These are phyloP conservation scores for Pythium plurisporium DNA, from an alignment of 352 stramenopile species.

Conservation along the genomic window DNA sequence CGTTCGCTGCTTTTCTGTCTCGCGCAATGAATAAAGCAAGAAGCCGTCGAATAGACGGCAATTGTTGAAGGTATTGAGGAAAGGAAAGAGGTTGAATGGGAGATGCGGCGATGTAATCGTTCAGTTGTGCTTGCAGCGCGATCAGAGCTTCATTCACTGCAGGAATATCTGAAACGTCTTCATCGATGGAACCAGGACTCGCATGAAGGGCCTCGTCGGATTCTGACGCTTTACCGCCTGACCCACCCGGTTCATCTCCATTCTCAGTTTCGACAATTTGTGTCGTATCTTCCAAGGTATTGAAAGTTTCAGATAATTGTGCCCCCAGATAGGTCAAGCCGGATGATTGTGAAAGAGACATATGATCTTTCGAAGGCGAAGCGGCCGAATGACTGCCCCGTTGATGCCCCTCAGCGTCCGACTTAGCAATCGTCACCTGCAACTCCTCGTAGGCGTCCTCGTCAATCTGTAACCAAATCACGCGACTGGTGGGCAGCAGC, in stretches of 20 bases:
- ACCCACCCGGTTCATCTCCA: neutral
- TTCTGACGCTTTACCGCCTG: neutral
- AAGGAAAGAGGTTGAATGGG: neutral
- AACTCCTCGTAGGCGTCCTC: constrained; percentile 69
- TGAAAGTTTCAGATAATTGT: no score
- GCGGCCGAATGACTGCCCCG: neutral
- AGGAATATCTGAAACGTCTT: constrained; percentile 24
- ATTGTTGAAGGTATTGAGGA: constrained; percentile 9
- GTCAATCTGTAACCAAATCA: constrained; percentile 59
- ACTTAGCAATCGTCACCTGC: constrained; percentile 10
- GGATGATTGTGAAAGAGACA: neutral
- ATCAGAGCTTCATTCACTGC: constrained; percentile 30
- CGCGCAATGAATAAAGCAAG: constrained; percentile 14
- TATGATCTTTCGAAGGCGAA: constrained; percentile 5
- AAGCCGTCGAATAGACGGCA: constrained; percentile 2
- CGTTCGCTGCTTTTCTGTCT: constrained; percentile 6
- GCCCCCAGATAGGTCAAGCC: neutral
- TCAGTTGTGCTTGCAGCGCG: constrained; percentile 22
- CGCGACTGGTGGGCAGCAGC: constrained; percentile 32
- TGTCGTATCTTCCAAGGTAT: no score
- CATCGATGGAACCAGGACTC: no score
- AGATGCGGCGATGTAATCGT: neutral
- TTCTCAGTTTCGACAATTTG: neutral
- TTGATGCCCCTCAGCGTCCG: neutral
- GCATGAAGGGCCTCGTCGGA: neutral